Base-by-base conservation (phyloP, 345 rosid genomes). In the Linum lewisii region DNA sequence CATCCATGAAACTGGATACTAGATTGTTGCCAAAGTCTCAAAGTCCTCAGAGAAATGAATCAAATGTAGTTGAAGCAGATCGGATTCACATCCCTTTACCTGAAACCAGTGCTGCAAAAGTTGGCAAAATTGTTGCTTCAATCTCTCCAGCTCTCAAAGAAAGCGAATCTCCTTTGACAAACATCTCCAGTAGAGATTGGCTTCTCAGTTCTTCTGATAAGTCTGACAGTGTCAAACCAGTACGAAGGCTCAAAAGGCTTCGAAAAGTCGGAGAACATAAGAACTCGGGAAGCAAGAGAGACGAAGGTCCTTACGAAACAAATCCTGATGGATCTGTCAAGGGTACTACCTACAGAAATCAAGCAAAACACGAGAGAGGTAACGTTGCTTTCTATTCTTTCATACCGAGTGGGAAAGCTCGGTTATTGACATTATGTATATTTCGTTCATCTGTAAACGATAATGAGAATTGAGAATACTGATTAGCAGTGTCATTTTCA, bases 181-280 rank as follows among this genome's bases (percentile, higher is more conserved):
- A 74, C 64, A 67, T 75, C 61, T 59, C 70, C 63, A 82, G 87
- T 77, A 78, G 65, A 65, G 81, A 86, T 65, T 86, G 90, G 98
- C 65, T 45, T 62, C 60, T 80, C 69, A 86, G 81, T 73, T 80
- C 95, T 60, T 78, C 72, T 64, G 81, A 73, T 32, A 80, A 77
- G 66, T 74, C 73, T 63, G 78, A 68, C 60, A 76, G 69, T 66
- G 71, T 60, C 47, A 56, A 74, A 67, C 84, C 59, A 37, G 69
- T 60, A 29, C 79, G 63, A 65, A 84, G 79, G 72, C 70, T 88
- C n/a, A 91, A 80, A 77, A 86, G 98, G 66, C 75, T 91, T 70
- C 77, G 93, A 60, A 91, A 82, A 70, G 66, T 79, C 59, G 83
- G 84, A 60, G 92, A 91, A 58, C 60, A 16, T 58, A 38, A 24